Evolutionary conservation across 495 filamentous ascomycete species (phyloP).

Genomic region (Hypoxylon lenormandii): DNA sequence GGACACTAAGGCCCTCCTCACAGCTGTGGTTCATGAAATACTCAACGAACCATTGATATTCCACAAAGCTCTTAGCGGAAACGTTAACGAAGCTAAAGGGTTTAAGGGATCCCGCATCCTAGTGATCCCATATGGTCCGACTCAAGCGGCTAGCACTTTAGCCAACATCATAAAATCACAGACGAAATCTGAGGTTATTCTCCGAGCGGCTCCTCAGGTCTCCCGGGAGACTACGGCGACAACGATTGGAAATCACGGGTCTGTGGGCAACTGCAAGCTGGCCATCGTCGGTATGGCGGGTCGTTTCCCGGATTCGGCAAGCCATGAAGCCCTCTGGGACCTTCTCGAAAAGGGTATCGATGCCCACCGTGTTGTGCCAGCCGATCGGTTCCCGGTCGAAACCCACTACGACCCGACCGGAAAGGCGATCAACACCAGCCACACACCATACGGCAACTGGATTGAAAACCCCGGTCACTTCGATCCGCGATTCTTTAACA

Average conservation of each 20-base stretch:
- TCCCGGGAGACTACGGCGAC: constrained; percentile 50
- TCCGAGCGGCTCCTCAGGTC: constrained; percentile 53
- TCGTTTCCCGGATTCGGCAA: constrained; percentile 76
- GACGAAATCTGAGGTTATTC: constrained; percentile 56
- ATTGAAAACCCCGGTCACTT: constrained; percentile 87
- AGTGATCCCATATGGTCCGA: constrained; percentile 68
- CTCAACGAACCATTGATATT: constrained; percentile 69
- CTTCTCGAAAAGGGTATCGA: constrained; percentile 74
- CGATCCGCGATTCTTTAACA: constrained; percentile 92
- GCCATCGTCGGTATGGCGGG: constrained; percentile 84
- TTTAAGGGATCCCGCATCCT: constrained; percentile 59
- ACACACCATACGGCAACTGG: constrained; percentile 89
- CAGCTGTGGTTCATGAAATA: constrained; percentile 68
- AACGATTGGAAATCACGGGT: constrained; percentile 59
- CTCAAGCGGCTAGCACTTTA: constrained; percentile 59
- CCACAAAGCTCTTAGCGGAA: constrained; percentile 68
- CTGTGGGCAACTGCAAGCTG: constrained; percentile 59
- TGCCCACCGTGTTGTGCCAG: constrained; percentile 71
- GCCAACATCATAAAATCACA: constrained; percentile 55
- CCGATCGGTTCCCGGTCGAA: constrained; percentile 81
- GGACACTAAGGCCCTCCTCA: constrained; percentile 64
- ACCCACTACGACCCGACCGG: constrained; percentile 81
- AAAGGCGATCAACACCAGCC: constrained; percentile 79
- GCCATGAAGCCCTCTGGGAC: constrained; percentile 76
- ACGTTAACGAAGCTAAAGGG: constrained; percentile 55